phyloP scores from a whole-genome alignment of 225 moss, liverwort and hornwort species.

The Pseudisothecium myosuroides region DNA sequence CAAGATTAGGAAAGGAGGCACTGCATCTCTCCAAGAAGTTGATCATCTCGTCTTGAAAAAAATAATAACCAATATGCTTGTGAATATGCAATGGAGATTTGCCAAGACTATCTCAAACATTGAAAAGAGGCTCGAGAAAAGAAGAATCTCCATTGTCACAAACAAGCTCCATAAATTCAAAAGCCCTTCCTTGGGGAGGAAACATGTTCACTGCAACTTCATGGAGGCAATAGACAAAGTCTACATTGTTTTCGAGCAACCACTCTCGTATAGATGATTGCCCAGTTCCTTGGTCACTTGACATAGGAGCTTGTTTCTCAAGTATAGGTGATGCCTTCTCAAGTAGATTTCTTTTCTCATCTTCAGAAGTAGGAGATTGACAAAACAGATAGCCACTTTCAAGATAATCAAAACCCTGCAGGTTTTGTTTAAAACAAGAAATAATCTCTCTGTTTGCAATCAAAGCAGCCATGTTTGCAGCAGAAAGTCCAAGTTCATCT shows the following conservation, averaged over 20 bases:
- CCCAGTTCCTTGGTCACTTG: too few relatives aligned
- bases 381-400: accelerated
- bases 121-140: background rate
- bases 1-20: background rate
- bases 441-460: background rate
- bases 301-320: accelerated
- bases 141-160: background rate
- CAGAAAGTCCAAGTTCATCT: background rate
- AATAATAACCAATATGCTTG: too few relatives aligned
- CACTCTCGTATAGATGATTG: background rate
- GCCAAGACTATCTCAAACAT: background rate
- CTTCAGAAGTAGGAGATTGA: background rate
- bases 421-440: background rate
- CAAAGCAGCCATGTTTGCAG: background rate
- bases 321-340: background rate
- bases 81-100: background rate
- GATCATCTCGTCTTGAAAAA: too few relatives aligned
- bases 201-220: accelerated
- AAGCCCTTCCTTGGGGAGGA: accelerated
- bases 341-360: background rate
- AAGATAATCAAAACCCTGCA: too few relatives aligned
- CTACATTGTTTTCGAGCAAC: accelerated
- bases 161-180: background rate
- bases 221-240: background rate
- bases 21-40: background rate